These are phyloP conservation scores for Apiotrichum sp. DNA, from an alignment of 1,284 basidiomycete genomes.

Conservation along the genomic window DNA sequence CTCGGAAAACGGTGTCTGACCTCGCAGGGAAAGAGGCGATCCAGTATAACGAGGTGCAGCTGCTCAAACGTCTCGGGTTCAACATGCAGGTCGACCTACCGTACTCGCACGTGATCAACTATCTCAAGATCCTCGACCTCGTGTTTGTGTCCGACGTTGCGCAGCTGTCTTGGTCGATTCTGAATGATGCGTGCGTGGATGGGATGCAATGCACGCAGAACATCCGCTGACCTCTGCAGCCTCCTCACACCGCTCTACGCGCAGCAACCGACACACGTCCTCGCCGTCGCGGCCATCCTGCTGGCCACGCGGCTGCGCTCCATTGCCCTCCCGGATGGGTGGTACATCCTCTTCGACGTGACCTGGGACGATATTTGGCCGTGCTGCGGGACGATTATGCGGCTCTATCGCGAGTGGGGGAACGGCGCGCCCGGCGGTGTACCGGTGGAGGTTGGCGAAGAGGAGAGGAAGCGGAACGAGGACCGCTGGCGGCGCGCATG, in stretches of 20 bases:
- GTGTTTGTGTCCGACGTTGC: conserved; percentile 61
- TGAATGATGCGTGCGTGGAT: conserved; percentile 77
- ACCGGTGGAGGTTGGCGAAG: conserved; percentile 45
- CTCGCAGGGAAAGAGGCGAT: conserved; percentile 54
- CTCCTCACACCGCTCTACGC: conserved; percentile 87
- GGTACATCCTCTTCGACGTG: conserved; percentile 85
- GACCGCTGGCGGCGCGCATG: conserved; percentile 54
- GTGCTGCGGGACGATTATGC: conserved; percentile 71
- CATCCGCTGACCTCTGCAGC: conserved; percentile 48
- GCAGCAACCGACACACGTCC: conserved; percentile 75
- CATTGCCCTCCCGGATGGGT: conserved; percentile 70
- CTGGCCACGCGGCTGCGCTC: conserved; percentile 62
- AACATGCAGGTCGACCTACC: conserved; percentile 84
- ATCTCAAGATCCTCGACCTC: conserved; percentile 81
- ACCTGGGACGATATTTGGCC: conserved; percentile 76
- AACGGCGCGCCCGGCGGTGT: conserved; percentile 11
- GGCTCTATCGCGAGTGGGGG: conserved; percentile 53
- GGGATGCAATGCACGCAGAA: conserved; percentile 1
- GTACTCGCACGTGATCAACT: conserved; percentile 92
- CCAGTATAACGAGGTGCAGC: conserved; percentile 94
- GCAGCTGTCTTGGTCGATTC: conserved; percentile 74
- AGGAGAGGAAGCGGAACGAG: conserved; percentile 45
- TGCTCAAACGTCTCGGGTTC: conserved; percentile 87
- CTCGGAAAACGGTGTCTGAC: background rate
- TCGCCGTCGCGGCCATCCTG: conserved; percentile 78